Evolutionary conservation across 352 stramenopile species (phyloP), one percentile per base, ranked within the genome.

Genomic region (Achlya hypogyna): DNA sequence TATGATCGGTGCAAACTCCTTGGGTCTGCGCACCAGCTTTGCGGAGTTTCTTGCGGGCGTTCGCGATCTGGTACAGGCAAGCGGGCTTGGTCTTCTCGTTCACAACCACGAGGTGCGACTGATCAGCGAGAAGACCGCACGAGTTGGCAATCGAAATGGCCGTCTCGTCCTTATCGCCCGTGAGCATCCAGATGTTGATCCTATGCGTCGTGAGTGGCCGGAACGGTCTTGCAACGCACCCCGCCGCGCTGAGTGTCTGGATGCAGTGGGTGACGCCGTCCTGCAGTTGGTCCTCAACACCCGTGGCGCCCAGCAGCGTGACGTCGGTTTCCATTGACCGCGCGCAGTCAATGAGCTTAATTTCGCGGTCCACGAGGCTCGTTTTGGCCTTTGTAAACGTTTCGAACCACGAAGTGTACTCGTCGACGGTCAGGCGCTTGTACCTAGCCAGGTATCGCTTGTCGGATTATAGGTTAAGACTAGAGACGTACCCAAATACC

Each of bases 171-270:
- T 99, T 99, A 71, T 99, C 97, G 16, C 97, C 97, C 20, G 97
- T 99, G 6, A 99, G 85, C 72, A 99, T 98, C 96, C 96, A 99
- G 25, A 99, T 88, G 69, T 99, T 98, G 43, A 99, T 98, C 22
- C 68, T 67, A 53, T 28, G 8, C 9, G 23, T 34, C 0, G n/a
- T 25, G 12, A 56, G 35, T 40, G 29, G 53, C 16, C 5, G 14
- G 6, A 56, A 65, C 28, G 35, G 16, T 4, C 4, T 38, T 1
- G 31, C 31, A 27, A 1, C 34, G 22, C 59, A 67, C 0, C 96
- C 96, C 35, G 96, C 97, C 20, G 96, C 88, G 14, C 78, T 89
- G 4, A 99, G 78, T 20, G 96, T 95, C 5, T 95, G 78, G 72
- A 99, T 98, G 32, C 94, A 98, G 62, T 98, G 90, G 38, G 88